Conservation (phyloP, 495 filamentous ascomycete species). For the Penicillium robsamsonii region DNA sequence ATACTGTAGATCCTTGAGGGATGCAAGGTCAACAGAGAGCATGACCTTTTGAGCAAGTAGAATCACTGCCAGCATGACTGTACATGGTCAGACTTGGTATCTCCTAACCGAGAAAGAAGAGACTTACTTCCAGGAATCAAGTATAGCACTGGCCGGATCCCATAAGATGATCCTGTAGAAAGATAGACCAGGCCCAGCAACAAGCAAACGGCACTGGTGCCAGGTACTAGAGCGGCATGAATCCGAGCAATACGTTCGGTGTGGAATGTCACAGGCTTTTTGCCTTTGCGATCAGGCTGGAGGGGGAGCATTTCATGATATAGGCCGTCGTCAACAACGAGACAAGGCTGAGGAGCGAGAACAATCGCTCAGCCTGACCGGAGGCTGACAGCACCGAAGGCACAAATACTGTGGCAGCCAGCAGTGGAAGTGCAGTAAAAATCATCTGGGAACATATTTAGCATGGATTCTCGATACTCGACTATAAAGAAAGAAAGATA, state of each 20-base stretch:
- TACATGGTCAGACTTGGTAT: conserved; percentile 5
- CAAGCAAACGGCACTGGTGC: conserved; percentile 27
- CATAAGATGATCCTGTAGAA: conserved; percentile 16
- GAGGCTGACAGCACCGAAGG: conserved; percentile 42
- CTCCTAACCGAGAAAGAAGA: neutral
- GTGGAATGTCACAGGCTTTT: conserved; percentile 23
- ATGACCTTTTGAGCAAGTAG: conserved; percentile 40
- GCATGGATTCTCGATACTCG: neutral
- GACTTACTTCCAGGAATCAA: conserved; percentile 41
- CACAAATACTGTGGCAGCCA: conserved; percentile 53
- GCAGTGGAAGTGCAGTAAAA: conserved; percentile 57
- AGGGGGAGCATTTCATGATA: conserved; percentile 38
- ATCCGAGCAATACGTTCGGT: conserved; percentile 18
- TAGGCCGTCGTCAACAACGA: conserved; percentile 61
- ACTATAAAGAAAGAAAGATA: neutral
- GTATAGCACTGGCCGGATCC: conserved; percentile 26
- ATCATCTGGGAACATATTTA: conserved; percentile 35
- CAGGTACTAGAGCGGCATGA: conserved; percentile 21
- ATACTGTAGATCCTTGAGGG: conserved; percentile 49
- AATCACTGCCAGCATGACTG: conserved; percentile 40
- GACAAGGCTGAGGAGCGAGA: conserved; percentile 55
- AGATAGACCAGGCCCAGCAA: conserved; percentile 28
- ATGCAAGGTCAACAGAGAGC: conserved; percentile 44
- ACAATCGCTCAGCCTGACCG: conserved; percentile 27
- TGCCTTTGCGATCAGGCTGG: conserved; percentile 34